Conservation (phyloP, 2,329 filamentous ascomycete species). For the Macrophomina tecta region DNA sequence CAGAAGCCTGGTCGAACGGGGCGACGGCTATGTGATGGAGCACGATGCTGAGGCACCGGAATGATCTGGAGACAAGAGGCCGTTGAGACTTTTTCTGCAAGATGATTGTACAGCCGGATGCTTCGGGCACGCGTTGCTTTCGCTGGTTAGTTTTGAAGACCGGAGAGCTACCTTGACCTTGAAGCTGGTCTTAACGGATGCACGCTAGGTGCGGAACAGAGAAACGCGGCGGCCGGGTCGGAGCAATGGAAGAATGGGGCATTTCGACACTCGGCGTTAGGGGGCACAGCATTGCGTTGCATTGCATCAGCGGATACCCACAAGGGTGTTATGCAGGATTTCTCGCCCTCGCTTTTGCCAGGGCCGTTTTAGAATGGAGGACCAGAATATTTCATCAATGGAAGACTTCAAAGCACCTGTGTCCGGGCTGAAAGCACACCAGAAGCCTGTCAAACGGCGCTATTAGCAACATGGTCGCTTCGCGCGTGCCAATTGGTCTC, state of each 20-base stretch:
- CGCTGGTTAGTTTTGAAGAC: conserved; percentile 9
- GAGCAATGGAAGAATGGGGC: conserved; percentile 20
- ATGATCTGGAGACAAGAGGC: not conserved
- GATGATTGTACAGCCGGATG: not conserved
- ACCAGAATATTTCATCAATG: conserved; percentile 18
- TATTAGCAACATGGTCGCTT: not conserved
- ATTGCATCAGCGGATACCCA: conserved; percentile 29
- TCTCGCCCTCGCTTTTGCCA: conserved; percentile 22
- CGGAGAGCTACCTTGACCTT: not conserved
- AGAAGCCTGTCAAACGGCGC: not conserved
- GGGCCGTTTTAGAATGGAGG: conserved; percentile 17
- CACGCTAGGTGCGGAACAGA: not conserved
- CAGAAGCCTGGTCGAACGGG: conserved; percentile 76
- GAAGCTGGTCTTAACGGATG: not conserved
- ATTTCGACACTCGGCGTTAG: conserved; percentile 25
- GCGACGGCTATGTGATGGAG: conserved; percentile 63
- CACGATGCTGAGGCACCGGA: not conserved
- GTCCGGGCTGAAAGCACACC: conserved; percentile 9
- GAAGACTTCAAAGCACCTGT: conserved; percentile 7
- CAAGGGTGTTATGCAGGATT: conserved; percentile 22
- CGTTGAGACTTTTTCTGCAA: not conserved
- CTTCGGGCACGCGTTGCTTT: not conserved
- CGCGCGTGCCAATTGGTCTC: conserved; percentile 11
- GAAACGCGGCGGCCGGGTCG: not conserved
- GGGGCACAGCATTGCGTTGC: conserved; percentile 28